phyloP scores from a whole-genome alignment of 106 monocot species.

The Alisma plantagoaquatica region DNA sequence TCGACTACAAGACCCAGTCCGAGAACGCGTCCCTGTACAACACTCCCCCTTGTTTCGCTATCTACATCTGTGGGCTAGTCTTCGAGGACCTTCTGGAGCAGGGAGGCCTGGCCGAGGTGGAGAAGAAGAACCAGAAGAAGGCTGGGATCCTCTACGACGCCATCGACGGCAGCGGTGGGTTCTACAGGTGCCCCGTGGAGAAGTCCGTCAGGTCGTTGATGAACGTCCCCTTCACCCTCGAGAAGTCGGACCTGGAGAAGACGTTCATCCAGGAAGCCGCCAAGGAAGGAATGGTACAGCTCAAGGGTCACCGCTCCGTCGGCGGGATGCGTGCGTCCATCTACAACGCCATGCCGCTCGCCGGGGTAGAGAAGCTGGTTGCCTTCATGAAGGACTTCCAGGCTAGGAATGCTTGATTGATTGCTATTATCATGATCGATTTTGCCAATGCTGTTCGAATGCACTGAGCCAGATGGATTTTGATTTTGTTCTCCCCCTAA shows the following conservation, averaged over 20 bases:
- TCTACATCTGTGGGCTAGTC: slow-evolving; percentile 86
- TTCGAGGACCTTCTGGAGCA: slow-evolving; percentile 76
- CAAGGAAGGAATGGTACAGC: slow-evolving; percentile 90
- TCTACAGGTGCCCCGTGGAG: slow-evolving; percentile 83
- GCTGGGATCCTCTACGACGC: slow-evolving; percentile 70
- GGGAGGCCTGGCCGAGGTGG: slow-evolving; percentile 78
- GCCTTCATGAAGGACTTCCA: slow-evolving; percentile 99
- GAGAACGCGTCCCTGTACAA: slow-evolving; percentile 76
- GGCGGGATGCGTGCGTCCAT: slow-evolving; percentile 93
- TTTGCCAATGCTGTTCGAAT: no score
- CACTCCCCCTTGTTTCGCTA: slow-evolving; percentile 90
- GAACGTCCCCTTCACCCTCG: slow-evolving; percentile 92
- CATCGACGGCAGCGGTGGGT: slow-evolving; percentile 76
- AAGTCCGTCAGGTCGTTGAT: slow-evolving; percentile 76
- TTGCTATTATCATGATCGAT: no score
- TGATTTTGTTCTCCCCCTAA: no score
- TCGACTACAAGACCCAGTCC: slow-evolving; percentile 87
- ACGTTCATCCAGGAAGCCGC: slow-evolving; percentile 82
- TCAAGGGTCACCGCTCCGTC: slow-evolving; percentile 94
- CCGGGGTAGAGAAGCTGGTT: slow-evolving; percentile 85
- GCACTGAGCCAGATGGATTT: no score
- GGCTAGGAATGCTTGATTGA: slow-evolving; percentile 64
- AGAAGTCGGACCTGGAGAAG: slow-evolving; percentile 76
- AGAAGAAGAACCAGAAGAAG: slow-evolving; percentile 74
- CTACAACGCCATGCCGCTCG: slow-evolving; percentile 94